Percentiles rank a stretch among this genome's conserved stretches.
phyloP scores from a whole-genome alignment of 768 basidiomycete species.

The Neoboletus magnificus region DNA sequence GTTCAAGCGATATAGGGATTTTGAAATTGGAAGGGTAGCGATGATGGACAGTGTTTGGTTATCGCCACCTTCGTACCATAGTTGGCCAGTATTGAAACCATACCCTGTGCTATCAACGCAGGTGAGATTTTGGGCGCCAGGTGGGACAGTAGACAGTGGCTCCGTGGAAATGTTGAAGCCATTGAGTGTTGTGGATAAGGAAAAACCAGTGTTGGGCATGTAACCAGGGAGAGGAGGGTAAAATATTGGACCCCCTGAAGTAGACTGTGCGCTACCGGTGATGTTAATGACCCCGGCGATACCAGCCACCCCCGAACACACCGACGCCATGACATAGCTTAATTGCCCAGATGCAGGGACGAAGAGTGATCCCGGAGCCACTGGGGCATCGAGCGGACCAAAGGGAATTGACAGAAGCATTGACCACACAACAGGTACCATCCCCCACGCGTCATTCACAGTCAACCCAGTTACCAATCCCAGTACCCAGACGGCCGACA shows the following conservation, averaged over 20 bases:
- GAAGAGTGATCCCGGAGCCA: neutral
- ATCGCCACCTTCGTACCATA: too few species aligned
- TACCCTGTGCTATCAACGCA: too few species aligned
- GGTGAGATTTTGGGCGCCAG: neutral
- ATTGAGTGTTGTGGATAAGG: neutral
- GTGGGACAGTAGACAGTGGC: neutral
- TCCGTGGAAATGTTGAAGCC: slow-evolving; percentile 6
- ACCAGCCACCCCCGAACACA: neutral
- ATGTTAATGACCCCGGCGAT: neutral
- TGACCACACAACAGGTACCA: neutral
- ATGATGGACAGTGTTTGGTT: too few species aligned
- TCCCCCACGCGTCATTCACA: neutral
- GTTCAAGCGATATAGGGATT: too few species aligned
- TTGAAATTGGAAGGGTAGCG: too few species aligned
- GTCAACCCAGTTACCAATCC: slow-evolving; percentile 2
- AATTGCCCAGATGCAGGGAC: too few species aligned
- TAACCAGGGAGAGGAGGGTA: neutral
- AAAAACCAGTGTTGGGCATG: neutral
- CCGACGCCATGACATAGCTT: neutral
- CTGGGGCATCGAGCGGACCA: neutral
- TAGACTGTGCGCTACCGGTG: neutral
- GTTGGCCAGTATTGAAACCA: too few species aligned
- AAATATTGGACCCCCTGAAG: neutral
- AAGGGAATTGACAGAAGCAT: neutral
- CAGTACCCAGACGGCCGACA: neutral